phyloP scores from a whole-genome alignment of 139 green algal genomes.

The Volvox reticuliferus region DNA sequence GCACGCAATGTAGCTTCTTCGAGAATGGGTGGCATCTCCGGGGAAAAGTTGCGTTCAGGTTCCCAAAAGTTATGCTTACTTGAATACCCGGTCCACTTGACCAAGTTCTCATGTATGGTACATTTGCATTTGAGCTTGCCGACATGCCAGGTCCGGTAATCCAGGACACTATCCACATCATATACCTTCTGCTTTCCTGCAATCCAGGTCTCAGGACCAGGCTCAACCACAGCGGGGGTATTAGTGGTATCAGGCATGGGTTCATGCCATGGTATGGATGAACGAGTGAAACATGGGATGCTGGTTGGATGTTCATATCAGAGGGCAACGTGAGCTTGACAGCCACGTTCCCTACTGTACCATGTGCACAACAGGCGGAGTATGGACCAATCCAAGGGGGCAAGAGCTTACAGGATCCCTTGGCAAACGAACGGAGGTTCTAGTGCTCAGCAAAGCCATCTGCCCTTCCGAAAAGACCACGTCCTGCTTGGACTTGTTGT shows the following conservation, averaged over 20 bases:
- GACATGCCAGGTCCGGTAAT: no score
- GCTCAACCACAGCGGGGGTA: not conserved
- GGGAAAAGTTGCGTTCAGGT: no score
- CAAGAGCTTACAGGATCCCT: not conserved
- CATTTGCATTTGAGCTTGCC: no score
- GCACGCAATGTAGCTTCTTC: no score
- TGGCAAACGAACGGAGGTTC: not conserved
- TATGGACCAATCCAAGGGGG: not conserved
- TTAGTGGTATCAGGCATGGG: not conserved
- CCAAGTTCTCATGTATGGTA: no score
- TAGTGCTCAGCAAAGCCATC: not conserved
- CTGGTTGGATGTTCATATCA: not conserved
- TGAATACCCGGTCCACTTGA: no score
- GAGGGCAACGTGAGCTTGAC: not conserved
- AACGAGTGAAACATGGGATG: not conserved
- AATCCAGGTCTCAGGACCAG: not conserved
- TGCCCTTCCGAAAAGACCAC: not conserved
- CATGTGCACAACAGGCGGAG: not conserved
- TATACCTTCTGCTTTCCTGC: not conserved
- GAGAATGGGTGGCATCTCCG: no score
- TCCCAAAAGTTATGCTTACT: no score
- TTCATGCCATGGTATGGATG: not conserved
- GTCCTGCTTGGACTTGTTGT: not conserved
- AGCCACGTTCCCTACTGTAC: not conserved
- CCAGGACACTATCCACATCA: no score